Percentiles rank a stretch among this genome's conserved stretches.
These are phyloP conservation scores for Trichoderma hamatum DNA, from an alignment of 2,329 filamentous ascomycete genomes.

Conservation along the genomic window DNA sequence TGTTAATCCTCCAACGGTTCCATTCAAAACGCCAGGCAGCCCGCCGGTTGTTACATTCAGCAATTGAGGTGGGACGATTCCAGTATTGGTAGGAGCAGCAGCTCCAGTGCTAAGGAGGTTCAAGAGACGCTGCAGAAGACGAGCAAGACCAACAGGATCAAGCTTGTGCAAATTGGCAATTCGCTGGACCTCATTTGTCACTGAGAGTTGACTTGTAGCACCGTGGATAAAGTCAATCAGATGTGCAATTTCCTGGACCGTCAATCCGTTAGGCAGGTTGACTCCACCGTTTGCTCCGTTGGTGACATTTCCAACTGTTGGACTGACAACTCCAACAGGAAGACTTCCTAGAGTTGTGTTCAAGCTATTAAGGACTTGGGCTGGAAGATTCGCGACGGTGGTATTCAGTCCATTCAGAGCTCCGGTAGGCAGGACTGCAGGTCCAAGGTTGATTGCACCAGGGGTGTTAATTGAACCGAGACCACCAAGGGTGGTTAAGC, in stretches of 20 bases:
- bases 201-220: background rate
- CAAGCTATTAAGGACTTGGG: background rate
- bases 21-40: background rate
- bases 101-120: background rate
- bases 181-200: background rate
- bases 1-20: background rate
- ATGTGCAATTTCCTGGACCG: background rate
- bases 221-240: background rate
- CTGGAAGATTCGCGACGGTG: too few species aligned
- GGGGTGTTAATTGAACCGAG: background rate
- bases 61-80: background rate
- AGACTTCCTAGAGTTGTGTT: background rate
- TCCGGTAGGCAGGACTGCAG: too few species aligned
- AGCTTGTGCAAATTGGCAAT: background rate
- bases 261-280: background rate
- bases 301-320: background rate
- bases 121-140: background rate
- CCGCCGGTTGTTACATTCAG: background rate
- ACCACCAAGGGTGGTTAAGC: background rate
- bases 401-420: too few species aligned
- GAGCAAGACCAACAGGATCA: background rate
- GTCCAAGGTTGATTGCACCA: background rate
- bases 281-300: background rate
- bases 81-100: background rate
- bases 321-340: background rate